Conservation (phyloP, 371 early-diverging fungal genomes). For the Mortierella sp. region DNA sequence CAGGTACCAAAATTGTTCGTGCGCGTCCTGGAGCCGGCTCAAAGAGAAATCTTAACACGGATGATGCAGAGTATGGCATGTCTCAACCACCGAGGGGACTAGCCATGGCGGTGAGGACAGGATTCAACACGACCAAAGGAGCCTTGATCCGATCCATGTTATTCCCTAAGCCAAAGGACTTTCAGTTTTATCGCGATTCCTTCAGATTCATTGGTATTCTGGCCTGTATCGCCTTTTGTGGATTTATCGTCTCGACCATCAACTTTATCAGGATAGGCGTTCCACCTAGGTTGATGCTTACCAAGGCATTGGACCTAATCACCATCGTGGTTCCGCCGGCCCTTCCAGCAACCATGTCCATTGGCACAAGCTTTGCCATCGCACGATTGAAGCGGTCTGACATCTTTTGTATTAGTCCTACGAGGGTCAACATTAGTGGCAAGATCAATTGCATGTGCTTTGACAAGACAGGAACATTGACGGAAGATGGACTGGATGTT, state of each 20-base stretch:
- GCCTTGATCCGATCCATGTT: slow-evolving; percentile 94
- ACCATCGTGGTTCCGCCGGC: slow-evolving; percentile 98
- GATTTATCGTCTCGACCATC: slow-evolving; percentile 86
- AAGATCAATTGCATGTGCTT: slow-evolving; percentile 97
- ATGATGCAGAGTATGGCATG: slow-evolving; percentile 28
- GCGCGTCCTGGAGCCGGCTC: slow-evolving; percentile 61
- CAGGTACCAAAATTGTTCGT: slow-evolving; percentile 93
- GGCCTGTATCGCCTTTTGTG: slow-evolving; percentile 79
- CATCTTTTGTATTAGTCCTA: slow-evolving; percentile 95
- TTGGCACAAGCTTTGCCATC: slow-evolving; percentile 97
- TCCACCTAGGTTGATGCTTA: slow-evolving; percentile 71
- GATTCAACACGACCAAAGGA: slow-evolving; percentile 98
- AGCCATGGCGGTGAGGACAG: slow-evolving; percentile 92
- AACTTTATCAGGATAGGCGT: slow-evolving; percentile 87
- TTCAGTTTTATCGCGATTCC: slow-evolving; percentile 95
- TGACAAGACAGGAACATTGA: slow-evolving; percentile 99
- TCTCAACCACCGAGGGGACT: slow-evolving; percentile 60
- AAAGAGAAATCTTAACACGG: slow-evolving; percentile 26
- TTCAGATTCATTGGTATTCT: slow-evolving; percentile 95
- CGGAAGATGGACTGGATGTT: slow-evolving; percentile 98
- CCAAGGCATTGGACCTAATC: slow-evolving; percentile 92
- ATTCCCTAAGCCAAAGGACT: slow-evolving; percentile 93
- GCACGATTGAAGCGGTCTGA: slow-evolving; percentile 81
- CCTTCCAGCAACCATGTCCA: slow-evolving; percentile 95
- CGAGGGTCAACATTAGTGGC: slow-evolving; percentile 96